Conservation (phyloP, 305 asterid genomes). For the Caryopteris hybrid region DNA sequence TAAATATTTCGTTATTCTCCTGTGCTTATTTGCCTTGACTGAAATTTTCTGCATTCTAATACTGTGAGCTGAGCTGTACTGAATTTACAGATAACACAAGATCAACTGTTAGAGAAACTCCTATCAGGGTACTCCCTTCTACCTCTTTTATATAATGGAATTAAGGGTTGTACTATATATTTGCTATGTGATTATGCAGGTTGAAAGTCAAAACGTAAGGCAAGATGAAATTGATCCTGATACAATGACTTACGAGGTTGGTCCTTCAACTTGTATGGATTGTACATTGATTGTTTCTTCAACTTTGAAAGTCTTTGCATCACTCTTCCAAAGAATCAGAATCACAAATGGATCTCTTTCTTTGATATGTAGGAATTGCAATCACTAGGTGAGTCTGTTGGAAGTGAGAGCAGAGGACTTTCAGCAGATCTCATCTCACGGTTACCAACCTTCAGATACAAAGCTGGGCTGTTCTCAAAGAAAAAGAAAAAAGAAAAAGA, state of each 20-base stretch:
- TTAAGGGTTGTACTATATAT: not conserved
- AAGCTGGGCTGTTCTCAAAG: slow-evolving; percentile 59
- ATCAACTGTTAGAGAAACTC: slow-evolving; percentile 32
- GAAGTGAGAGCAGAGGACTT: slow-evolving; percentile 72
- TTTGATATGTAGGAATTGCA: slow-evolving; percentile 60
- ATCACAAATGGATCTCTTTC: not conserved
- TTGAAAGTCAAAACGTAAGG: slow-evolving; percentile 29
- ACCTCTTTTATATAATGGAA: slow-evolving; percentile 5
- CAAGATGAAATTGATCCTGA: slow-evolving; percentile 76
- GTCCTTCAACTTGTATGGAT: slow-evolving; percentile 11
- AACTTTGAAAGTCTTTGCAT: not conserved
- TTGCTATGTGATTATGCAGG: slow-evolving; percentile 32
- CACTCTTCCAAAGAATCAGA: not conserved
- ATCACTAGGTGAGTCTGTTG: slow-evolving; percentile 70
- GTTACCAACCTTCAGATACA: slow-evolving; percentile 57
- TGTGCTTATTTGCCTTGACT: not conserved
- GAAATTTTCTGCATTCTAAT: slow-evolving; percentile 4
- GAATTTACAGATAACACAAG: slow-evolving; percentile 43
- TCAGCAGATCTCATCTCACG: slow-evolving; percentile 59
- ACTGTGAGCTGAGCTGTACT: slow-evolving; percentile 1
- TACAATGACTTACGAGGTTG: slow-evolving; percentile 80
- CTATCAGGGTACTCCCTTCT: slow-evolving; percentile 41
- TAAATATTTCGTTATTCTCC: not conserved
- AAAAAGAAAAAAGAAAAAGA: slow-evolving; percentile 56
- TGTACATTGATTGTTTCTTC: not conserved